Evolutionary conservation across 495 filamentous ascomycete genomes (phyloP).

Genomic region (Podospora bellae-mahoneyi): DNA sequence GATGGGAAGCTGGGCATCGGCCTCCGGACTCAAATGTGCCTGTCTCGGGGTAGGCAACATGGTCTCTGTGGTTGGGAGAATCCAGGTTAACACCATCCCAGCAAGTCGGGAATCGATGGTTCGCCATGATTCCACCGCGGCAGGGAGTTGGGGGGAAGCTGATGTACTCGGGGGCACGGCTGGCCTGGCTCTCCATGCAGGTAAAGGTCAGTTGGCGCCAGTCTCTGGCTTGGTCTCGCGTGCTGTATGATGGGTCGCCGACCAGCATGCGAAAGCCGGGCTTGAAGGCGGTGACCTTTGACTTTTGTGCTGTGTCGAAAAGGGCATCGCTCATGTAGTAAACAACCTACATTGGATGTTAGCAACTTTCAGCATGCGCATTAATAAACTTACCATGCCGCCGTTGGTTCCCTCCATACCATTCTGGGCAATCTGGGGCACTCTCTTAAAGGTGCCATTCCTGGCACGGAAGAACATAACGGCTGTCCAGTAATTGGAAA

Average conservation of each 20-base stretch:
- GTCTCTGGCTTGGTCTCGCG: constrained; percentile 35
- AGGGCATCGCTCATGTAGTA: constrained; percentile 52
- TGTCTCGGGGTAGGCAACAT: constrained; percentile 37
- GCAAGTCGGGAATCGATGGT: constrained; percentile 37
- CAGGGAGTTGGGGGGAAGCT: constrained; percentile 34
- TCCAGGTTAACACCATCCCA: constrained; percentile 35
- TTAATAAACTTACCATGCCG: constrained; percentile 30
- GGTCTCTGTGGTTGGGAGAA: constrained; percentile 37
- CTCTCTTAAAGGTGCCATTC: constrained; percentile 41
- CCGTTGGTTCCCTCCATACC: constrained; percentile 37
- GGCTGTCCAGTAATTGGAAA: constrained; percentile 46
- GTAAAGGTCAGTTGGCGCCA: constrained; percentile 43
- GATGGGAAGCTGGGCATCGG: constrained; percentile 33
- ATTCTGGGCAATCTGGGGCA: constrained; percentile 36
- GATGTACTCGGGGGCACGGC: constrained; percentile 30
- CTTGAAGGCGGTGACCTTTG: constrained; percentile 47
- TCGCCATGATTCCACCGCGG: constrained; percentile 40
- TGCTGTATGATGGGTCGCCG: constrained; percentile 32
- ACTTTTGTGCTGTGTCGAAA: constrained; percentile 44
- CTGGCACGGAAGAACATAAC: constrained; percentile 39
- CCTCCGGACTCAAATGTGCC: constrained; percentile 33
- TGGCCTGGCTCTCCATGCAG: constrained; percentile 31
- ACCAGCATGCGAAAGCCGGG: constrained; percentile 47
- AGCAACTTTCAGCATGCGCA: neutral
- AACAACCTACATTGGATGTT: constrained; percentile 31